Evolutionary conservation across 495 filamentous ascomycete genomes (phyloP).

Genomic region (Daldinia decipiens): DNA sequence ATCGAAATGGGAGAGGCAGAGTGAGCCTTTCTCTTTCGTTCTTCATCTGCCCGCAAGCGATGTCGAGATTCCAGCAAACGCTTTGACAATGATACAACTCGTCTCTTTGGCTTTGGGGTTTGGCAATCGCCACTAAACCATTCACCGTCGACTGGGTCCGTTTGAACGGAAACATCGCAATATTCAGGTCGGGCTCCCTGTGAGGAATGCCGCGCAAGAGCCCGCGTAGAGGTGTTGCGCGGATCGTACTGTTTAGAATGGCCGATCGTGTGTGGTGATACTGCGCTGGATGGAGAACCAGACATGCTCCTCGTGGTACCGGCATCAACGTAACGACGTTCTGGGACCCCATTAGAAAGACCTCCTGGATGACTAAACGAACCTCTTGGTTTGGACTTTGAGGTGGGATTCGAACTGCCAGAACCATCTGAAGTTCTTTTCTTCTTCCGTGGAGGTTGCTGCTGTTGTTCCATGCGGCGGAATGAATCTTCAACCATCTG

Average conservation of each 20-base stretch:
- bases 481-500: slow-evolving; percentile 83
- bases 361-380: slow-evolving; percentile 50
- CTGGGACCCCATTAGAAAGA: slow-evolving; percentile 47
- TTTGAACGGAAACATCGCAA: slow-evolving; percentile 60
- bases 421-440: slow-evolving; percentile 70
- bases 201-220: slow-evolving; percentile 49
- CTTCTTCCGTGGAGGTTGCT: slow-evolving; percentile 67
- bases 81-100: slow-evolving; percentile 58
- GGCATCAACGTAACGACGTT: slow-evolving; percentile 60
- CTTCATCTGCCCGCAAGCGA: slow-evolving; percentile 52
- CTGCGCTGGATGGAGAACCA: slow-evolving; percentile 56
- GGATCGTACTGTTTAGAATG: slow-evolving; percentile 35
- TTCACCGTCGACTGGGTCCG: slow-evolving; percentile 57
- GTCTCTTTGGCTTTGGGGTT: slow-evolving; percentile 50
- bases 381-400: slow-evolving; percentile 53
- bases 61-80: slow-evolving; percentile 60
- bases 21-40: slow-evolving; percentile 40
- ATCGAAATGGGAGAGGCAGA: slow-evolving; percentile 36
- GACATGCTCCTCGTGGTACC: slow-evolving; percentile 60
- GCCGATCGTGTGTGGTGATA: slow-evolving; percentile 48
- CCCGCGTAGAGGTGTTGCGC: slow-evolving; percentile 28
- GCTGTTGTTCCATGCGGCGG: slow-evolving; percentile 70
- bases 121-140: slow-evolving; percentile 52
- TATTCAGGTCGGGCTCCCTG: slow-evolving; percentile 52
- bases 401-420: slow-evolving; percentile 39